Evolutionary conservation across 2,329 filamentous ascomycete genomes (phyloP).

Genomic region (Fusarium mexicanum): DNA sequence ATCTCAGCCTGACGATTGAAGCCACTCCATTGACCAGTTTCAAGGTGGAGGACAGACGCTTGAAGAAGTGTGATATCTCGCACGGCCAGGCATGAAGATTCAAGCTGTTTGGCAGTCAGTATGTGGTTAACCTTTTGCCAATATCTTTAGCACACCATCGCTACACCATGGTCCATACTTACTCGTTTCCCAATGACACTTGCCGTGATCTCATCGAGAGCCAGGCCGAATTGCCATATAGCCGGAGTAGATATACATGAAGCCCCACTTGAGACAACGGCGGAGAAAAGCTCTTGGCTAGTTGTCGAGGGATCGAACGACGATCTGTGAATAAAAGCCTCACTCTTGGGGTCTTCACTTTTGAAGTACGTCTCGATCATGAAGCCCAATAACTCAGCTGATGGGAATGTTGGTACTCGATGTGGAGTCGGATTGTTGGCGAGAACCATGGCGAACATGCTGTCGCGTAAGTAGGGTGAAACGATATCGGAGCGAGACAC

Average conservation of each 20-base stretch:
- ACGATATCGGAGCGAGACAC: conserved; percentile 2
- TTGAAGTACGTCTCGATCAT: conserved; percentile 34
- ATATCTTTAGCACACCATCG: not conserved
- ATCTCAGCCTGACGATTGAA: conserved; percentile 34
- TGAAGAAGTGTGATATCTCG: conserved; percentile 37
- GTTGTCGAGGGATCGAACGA: conserved; percentile 28
- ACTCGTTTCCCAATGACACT: conserved; percentile 27
- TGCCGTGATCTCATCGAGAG: conserved; percentile 31
- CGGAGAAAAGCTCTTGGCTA: conserved; percentile 33
- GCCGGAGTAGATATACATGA: conserved; percentile 26
- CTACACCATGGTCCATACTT: not conserved
- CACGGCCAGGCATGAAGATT: conserved; percentile 8
- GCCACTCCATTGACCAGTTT: conserved; percentile 39
- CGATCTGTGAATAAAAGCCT: conserved; percentile 33
- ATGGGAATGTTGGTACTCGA: conserved; percentile 39
- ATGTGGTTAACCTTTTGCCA: not conserved
- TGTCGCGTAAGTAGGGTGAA: conserved; percentile 31
- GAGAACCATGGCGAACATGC: conserved; percentile 40
- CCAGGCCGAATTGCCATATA: conserved; percentile 41
- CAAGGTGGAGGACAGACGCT: conserved; percentile 37
- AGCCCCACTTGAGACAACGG: conserved; percentile 37
- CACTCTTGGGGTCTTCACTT: conserved; percentile 29
- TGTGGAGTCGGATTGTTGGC: conserved; percentile 31
- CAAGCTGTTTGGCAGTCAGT: conserved; percentile 19
- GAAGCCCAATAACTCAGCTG: conserved; percentile 33